phyloP scores from a whole-genome alignment of 768 basidiomycete species.

The Mycena sanguinolenta region DNA sequence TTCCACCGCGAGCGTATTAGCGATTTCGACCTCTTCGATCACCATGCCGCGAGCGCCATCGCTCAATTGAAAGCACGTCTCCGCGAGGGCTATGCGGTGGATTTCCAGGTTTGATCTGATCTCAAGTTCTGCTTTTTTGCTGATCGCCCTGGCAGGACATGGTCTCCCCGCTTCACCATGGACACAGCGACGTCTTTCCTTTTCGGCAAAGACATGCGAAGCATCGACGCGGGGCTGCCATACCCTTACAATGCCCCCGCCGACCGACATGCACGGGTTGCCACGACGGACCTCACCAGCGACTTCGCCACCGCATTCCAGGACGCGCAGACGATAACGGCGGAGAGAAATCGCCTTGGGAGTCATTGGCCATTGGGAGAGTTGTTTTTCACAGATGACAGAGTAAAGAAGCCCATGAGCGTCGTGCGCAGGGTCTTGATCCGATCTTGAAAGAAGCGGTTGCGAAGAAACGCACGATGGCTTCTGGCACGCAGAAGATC shows the following conservation, averaged over 20 bases:
- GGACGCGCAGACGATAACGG: conserved; percentile 57
- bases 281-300: conserved; percentile 20
- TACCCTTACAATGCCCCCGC: conserved; percentile 54
- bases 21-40: conserved; percentile 74
- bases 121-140: not conserved
- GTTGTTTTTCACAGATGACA: conserved; percentile 58
- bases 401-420: conserved; percentile 57
- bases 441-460: conserved; percentile 66
- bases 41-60: conserved; percentile 66
- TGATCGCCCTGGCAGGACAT: conserved; percentile 50
- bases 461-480: conserved; percentile 48
- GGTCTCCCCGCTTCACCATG: conserved; percentile 68
- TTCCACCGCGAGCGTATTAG: conserved; percentile 73
- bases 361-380: conserved; percentile 65
- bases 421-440: conserved; percentile 65
- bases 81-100: conserved; percentile 61
- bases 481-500: conserved; percentile 28
- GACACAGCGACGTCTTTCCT: conserved; percentile 73
- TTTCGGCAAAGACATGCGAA: conserved; percentile 62
- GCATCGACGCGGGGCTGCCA: conserved; percentile 61
- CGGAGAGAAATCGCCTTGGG: conserved; percentile 57
- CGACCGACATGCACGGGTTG: conserved; percentile 44
- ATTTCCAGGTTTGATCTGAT: conserved; percentile 64
- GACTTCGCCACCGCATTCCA: conserved; percentile 64
- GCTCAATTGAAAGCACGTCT: conserved; percentile 59